Percentiles rank a stretch among this genome's conserved stretches.
phyloP scores from a whole-genome alignment of 768 basidiomycete genomes.

The Russula sp. region DNA sequence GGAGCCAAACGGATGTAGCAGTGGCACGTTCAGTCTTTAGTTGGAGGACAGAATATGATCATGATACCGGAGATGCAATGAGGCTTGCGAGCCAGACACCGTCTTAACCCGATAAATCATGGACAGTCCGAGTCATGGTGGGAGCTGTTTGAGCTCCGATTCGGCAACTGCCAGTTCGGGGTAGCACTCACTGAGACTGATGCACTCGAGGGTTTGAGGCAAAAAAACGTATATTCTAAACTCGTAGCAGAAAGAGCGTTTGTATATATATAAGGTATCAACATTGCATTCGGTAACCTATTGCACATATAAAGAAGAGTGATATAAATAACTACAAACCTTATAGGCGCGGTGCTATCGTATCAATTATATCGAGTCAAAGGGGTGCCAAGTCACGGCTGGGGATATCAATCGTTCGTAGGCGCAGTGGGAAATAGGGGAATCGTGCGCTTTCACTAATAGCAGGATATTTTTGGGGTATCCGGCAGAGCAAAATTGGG shows the following conservation, averaged over 20 bases:
- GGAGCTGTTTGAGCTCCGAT: too few species aligned
- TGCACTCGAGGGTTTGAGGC: too few species aligned
- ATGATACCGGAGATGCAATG: too few species aligned
- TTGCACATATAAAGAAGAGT: constrained; percentile 1
- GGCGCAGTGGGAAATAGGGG: background rate
- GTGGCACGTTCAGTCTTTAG: too few species aligned
- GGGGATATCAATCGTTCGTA: background rate
- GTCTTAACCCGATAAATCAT: too few species aligned
- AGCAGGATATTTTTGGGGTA: background rate
- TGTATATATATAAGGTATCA: constrained; percentile 3
- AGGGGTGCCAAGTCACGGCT: background rate
- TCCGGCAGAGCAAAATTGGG: background rate
- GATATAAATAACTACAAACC: background rate
- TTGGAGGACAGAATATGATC: too few species aligned
- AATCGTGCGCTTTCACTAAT: too few species aligned
- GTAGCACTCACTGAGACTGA: too few species aligned
- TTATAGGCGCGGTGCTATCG: background rate
- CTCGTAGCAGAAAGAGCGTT: background rate
- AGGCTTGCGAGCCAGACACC: too few species aligned
- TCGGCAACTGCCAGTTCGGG: too few species aligned
- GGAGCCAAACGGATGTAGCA: too few species aligned
- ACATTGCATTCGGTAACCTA: constrained; percentile 13
- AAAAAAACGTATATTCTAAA: background rate
- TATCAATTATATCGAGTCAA: background rate
- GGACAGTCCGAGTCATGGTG: too few species aligned